Conservation (phyloP, 495 filamentous ascomycete genomes). For the Rusavskia elegans region DNA sequence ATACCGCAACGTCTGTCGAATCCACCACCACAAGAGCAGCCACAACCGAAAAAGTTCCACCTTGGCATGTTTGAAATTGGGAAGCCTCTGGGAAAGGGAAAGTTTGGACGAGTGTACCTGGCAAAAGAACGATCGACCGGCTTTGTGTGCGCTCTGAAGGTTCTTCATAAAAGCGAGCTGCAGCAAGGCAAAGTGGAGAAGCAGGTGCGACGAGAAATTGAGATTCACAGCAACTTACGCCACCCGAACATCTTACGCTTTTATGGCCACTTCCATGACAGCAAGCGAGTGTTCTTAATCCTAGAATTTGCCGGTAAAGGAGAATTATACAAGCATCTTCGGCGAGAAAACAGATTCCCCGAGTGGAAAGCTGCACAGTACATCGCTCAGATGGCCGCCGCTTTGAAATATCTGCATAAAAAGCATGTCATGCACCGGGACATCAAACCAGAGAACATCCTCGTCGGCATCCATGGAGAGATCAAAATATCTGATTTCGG, state of each 20-base stretch:
- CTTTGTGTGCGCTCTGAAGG: slow-evolving; percentile 94
- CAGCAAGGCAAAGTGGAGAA: slow-evolving; percentile 90
- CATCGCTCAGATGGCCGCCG: slow-evolving; percentile 96
- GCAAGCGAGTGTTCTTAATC: slow-evolving; percentile 88
- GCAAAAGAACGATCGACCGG: slow-evolving; percentile 76
- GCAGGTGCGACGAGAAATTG: slow-evolving; percentile 91
- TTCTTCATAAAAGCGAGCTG: slow-evolving; percentile 87
- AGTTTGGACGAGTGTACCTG: slow-evolving; percentile 93
- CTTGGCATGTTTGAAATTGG: slow-evolving; percentile 99
- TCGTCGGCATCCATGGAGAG: slow-evolving; percentile 92
- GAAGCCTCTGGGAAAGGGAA: slow-evolving; percentile 87
- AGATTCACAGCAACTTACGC: slow-evolving; percentile 90
- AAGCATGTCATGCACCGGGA: slow-evolving; percentile 98
- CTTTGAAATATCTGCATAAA: slow-evolving; percentile 80
- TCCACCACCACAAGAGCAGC: slow-evolving; percentile 41
- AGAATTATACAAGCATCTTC: slow-evolving; percentile 92
- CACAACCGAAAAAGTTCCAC: slow-evolving; percentile 62
- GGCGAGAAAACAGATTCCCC: slow-evolving; percentile 73
- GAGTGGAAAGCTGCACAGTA: slow-evolving; percentile 96
- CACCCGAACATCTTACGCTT: slow-evolving; percentile 92
- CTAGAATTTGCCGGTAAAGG: slow-evolving; percentile 91
- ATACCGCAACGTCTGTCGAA: slow-evolving; percentile 36
- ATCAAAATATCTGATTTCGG: slow-evolving; percentile 98
- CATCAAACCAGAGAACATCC: slow-evolving; percentile 98
- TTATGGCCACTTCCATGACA: slow-evolving; percentile 95